Base-by-base conservation (phyloP, 1,284 basidiomycete species). In the Hypsizygus ulmarius region DNA sequence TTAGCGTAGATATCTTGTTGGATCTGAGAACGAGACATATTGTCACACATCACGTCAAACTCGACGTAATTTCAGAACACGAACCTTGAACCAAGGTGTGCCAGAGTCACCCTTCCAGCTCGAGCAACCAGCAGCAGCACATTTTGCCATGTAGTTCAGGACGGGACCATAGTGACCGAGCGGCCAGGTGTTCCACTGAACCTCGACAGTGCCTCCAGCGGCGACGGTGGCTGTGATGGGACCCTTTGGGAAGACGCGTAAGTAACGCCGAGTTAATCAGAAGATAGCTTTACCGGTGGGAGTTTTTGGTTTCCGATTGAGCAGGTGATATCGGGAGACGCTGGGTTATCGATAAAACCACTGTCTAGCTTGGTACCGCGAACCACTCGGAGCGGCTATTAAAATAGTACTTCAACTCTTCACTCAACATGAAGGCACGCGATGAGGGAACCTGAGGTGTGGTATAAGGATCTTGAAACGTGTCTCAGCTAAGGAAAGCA, bases 111-210 rank as follows among this genome's bases (percentile, higher is more conserved):
- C 67, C 50, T 67, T 68, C 50, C 51, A 67, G 11, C 54, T 58
- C 5, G 64, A 69, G 45, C 67, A 68, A 39, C 61, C 61, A 15
- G 56, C 57, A 3, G 60, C 55, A 11, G 62, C 56, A 51, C 67
- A 69, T 49, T 61, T 67, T 6, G 66, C 66, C 64, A 69, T 67
- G 42, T 68, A 69, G 53, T 69, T 66, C 16, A 68, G 47, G 27
- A 68, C 64, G n/a, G 67, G 67, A 8, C 66, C 67, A 38, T 55
- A 68, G 45, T 69, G 66, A 12, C 67, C 67, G 15, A 65, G 37
- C 1, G 66, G 66, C 65, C 66, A 67, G 10, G 66, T 68, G 47
- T 68, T 69, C 67, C 67, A 68, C 6, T 65, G 56, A 30, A 64
- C 59, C 19, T 59, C 53, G 7, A 68, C 62, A 9, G 62, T 64